Conservation (phyloP, 1,139 yeast species). For the Geotrichum bryndzae region DNA sequence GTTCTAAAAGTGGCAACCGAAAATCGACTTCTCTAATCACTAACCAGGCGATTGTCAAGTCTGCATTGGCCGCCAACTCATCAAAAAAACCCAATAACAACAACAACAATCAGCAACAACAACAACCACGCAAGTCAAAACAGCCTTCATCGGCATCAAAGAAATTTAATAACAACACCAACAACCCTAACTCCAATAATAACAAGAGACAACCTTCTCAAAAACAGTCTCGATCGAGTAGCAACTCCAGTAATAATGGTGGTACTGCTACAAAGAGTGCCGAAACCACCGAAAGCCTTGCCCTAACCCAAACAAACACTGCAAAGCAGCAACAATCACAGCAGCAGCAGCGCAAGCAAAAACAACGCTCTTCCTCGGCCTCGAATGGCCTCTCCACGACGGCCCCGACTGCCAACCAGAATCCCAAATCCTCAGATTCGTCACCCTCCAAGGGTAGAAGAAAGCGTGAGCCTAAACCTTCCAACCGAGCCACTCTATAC, state of each 20-base stretch:
- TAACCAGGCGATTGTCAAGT: slow-evolving; percentile 29
- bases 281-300: not conserved
- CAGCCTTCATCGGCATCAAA: not conserved
- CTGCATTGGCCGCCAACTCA: slow-evolving; percentile 22
- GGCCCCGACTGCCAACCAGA: not conserved
- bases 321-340: not conserved
- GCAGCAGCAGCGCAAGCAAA: not conserved
- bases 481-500: not conserved
- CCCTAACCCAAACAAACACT: not conserved
- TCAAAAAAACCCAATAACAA: slow-evolving; percentile 1
- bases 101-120: not conserved
- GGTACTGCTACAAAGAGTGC: slow-evolving; percentile 3
- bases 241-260: slow-evolving; percentile 1
- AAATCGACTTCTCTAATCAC: slow-evolving; percentile 23
- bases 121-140: slow-evolving; percentile 2
- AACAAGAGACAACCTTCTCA: not conserved
- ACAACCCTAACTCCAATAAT: not conserved
- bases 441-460: not conserved
- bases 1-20: not conserved
- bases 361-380: not conserved
- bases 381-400: not conserved
- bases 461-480: not conserved
- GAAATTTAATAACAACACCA: not conserved
- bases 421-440: not conserved
- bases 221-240: not conserved